Percentiles rank a stretch among this genome's conserved stretches.
These are phyloP conservation scores for Lasiosphaeria ovina DNA, from an alignment of 495 filamentous ascomycete genomes.

Conservation along the genomic window DNA sequence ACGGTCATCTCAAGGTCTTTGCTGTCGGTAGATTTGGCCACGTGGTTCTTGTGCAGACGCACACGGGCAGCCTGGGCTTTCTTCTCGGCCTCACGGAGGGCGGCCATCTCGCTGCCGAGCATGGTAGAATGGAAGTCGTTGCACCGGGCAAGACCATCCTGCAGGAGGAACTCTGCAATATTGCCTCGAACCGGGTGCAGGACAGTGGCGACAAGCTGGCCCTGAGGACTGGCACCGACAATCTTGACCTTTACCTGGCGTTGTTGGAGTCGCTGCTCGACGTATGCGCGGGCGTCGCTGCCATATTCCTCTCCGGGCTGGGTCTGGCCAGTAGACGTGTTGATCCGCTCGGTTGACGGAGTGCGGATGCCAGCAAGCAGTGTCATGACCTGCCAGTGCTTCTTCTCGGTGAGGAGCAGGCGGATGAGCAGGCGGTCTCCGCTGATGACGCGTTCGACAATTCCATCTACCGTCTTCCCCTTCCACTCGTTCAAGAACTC, in stretches of 20 bases:
- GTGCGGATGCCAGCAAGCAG: constrained; percentile 88
- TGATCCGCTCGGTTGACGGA: constrained; percentile 78
- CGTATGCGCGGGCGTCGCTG: constrained; percentile 79
- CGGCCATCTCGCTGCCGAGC: constrained; percentile 80
- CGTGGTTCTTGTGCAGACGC: constrained; percentile 76
- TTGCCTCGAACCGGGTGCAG: constrained; percentile 79
- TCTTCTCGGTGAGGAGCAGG: constrained; percentile 67
- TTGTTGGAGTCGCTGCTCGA: constrained; percentile 81
- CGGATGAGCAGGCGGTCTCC: constrained; percentile 89
- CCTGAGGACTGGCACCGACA: constrained; percentile 82
- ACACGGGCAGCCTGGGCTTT: constrained; percentile 69
- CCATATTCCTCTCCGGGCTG: constrained; percentile 85
- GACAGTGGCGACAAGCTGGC: constrained; percentile 75
- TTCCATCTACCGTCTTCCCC: constrained; percentile 68
- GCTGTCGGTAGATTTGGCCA: constrained; percentile 57
- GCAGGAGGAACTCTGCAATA: constrained; percentile 83
- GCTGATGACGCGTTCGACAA: constrained; percentile 82
- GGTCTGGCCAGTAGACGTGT: constrained; percentile 69
- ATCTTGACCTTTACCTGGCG: constrained; percentile 77
- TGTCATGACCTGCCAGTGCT: constrained; percentile 78
- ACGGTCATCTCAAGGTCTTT: constrained; percentile 73
- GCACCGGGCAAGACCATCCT: constrained; percentile 86
- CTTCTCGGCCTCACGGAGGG: constrained; percentile 83
- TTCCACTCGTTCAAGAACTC: constrained; percentile 77
- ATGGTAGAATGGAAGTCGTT: constrained; percentile 90